phyloP scores from a whole-genome alignment of 495 filamentous ascomycete species.

The Xylaria flabelliformis region DNA sequence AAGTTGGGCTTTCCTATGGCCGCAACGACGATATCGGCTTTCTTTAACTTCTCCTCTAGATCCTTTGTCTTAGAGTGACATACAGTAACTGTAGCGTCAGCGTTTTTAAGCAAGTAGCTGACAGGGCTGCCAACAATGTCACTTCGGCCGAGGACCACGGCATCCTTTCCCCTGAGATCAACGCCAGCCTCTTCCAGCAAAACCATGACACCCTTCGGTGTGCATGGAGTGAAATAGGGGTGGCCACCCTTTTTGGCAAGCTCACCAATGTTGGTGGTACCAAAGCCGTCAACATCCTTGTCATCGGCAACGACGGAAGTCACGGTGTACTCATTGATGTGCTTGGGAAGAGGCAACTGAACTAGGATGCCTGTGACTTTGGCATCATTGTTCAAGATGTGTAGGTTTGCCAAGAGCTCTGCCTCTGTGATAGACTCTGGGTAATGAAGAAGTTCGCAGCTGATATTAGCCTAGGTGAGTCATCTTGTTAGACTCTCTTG shows the following conservation, averaged over 20 bases:
- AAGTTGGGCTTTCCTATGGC: slow-evolving; percentile 89
- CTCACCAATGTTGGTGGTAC: slow-evolving; percentile 90
- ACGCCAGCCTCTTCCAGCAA: slow-evolving; percentile 84
- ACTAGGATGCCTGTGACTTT: slow-evolving; percentile 91
- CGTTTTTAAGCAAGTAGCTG: slow-evolving; percentile 92
- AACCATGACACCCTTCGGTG: slow-evolving; percentile 95
- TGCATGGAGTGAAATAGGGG: slow-evolving; percentile 91
- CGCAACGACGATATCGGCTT: slow-evolving; percentile 87
- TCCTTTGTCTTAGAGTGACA: slow-evolving; percentile 89
- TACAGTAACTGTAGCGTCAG: slow-evolving; percentile 93
- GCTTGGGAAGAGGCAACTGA: slow-evolving; percentile 85
- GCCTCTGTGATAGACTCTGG: slow-evolving; percentile 80
- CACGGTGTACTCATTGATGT: slow-evolving; percentile 86
- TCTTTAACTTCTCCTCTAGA: slow-evolving; percentile 74
- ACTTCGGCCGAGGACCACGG: slow-evolving; percentile 91
- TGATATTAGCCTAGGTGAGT: slow-evolving; percentile 76
- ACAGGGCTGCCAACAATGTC: slow-evolving; percentile 98
- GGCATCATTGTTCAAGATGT: slow-evolving; percentile 84
- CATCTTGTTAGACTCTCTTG: slow-evolving; percentile 30
- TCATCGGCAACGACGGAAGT: slow-evolving; percentile 89
- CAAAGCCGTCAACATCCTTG: slow-evolving; percentile 99
- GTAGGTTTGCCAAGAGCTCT: slow-evolving; percentile 83
- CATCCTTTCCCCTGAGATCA: slow-evolving; percentile 84
- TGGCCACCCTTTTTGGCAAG: slow-evolving; percentile 90
- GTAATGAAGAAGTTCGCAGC: slow-evolving; percentile 82